Base-by-base conservation (phyloP, 192 early-diverging fungal species). In the Coemansia sp. region DNA sequence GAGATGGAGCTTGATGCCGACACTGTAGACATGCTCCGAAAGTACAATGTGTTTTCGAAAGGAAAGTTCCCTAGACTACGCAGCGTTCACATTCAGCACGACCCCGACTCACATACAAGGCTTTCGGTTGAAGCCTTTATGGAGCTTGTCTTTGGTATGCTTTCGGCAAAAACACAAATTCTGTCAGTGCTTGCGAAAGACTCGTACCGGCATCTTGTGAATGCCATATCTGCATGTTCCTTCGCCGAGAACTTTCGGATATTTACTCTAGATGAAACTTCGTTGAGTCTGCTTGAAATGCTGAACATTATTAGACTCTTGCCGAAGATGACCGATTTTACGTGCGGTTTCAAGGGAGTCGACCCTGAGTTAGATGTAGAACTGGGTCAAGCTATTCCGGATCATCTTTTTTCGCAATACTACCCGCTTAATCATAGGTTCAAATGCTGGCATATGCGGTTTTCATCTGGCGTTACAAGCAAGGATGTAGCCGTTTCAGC, bases 1-100 rank as follows among this genome's bases (percentile, higher is more conserved):
- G 59, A 72, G 20, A 63, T 77, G 2, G 61, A 49, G 26, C 23
- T 77, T 38, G 75, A 77, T 23, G 18, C 16, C 14, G 66, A n/a
- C 0, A 26, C 67, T 0, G 10, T 68, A 18, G 45, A 24, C 2
- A n/a, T 55, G 16, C 44, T 62, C 21, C 14, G 30, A 30, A 24
- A 30, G 30, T 30, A 30, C 30, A 30, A 30, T 1, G 30, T 30
- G 30, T 30, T 30, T 30, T 30, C 30, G 52, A 64, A 64, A 15
- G 61, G 56, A 16, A 35, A 46, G 0, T 77, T 52, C 24, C 14
- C 21, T 20, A 64, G 38, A 21, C 55, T 77, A 4, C 33, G 39
- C 39, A 41, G 12, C 39, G 9, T 41, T 41, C 12, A 7, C 39
- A 41, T 41, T 11, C 39, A 41, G 12, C 39, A 41, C 12, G 12